Evolutionary conservation across 2,329 filamentous ascomycete species (phyloP), one percentile per base, ranked within the genome.

Genomic region (Fusarium pseudoanthophilum): DNA sequence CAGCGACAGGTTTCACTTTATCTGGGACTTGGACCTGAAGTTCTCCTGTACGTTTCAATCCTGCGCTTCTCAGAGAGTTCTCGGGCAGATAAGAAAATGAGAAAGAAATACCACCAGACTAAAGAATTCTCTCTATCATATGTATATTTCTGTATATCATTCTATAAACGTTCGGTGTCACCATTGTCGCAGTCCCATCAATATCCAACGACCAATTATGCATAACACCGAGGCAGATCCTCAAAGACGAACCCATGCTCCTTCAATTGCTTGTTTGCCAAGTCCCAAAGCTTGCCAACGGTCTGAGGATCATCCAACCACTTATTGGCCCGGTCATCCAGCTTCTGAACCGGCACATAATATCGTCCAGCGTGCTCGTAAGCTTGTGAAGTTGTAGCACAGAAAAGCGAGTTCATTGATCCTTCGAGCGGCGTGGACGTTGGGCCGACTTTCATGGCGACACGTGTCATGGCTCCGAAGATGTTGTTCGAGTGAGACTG

Each of bases 351-450:
- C 0, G 77, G 77, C 16, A 71, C 39, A 7, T 72, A 69, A 28
- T 71, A 78, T 10, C 57, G 30, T 0, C 77, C 77, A 9, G 70
- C 48, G 10, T 66, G 57, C 3, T 61, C 20, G 4, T 46, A 46
- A 0, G 73, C 77, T 2, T 37, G 28, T 0, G 61, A 42, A 30
- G 71, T 76, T 3, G 75, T 78, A 9, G 77, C 74, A 11, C 64
- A 74, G 45, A 72, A 78, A 0, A 78, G 58, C 2, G 75, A 77
- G 30, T 76, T 78, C 45, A 72, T 64, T 1, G 77, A 68, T 26
- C 70, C 74, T 7, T 78, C 65, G 1, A 78, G 66, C 2, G 77
- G 53, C 2, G 73, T 74, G 8, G 58, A 64, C 3, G 43, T 39
- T 1, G 76, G 48, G 9, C 46, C 53, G 24, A 74, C 20, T 24